Conservation (phyloP, 208 protist genomes). For the Leishmania lainsoni region DNA sequence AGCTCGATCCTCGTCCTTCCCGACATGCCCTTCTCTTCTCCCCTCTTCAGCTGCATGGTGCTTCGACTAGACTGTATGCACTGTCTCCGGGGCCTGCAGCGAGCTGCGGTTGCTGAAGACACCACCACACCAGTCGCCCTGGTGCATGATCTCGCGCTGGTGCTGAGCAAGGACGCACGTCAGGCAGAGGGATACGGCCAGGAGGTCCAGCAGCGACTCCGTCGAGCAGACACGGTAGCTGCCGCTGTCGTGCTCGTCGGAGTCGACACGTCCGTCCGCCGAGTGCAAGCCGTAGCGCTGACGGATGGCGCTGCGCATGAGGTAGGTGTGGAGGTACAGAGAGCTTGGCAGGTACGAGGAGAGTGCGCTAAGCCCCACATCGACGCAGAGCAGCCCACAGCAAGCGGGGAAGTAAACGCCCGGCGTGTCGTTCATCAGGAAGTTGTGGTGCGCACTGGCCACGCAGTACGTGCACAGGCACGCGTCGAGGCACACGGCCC, state of each 20-base stretch:
- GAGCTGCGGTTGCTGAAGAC: conserved; percentile 25
- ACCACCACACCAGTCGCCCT: conserved; percentile 29
- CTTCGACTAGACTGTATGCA: conserved; percentile 13
- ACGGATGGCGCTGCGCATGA: conserved; percentile 24
- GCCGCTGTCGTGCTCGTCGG: not conserved
- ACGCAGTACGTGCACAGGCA: conserved; percentile 34
- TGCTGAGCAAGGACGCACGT: conserved; percentile 28
- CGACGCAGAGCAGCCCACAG: conserved; percentile 24
- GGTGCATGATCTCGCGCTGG: conserved; percentile 26
- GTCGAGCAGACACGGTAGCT: not conserved
- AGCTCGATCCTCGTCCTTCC: not conserved
- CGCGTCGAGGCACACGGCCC: conserved; percentile 17
- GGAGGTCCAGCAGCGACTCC: conserved; percentile 12
- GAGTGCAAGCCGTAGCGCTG: conserved; percentile 29
- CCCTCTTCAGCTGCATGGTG: not conserved
- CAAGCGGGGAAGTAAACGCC: conserved; percentile 26
- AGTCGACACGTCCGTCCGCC: not conserved
- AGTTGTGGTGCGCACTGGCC: conserved; percentile 22
- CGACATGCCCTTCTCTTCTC: not conserved
- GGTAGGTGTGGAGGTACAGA: conserved; percentile 14
- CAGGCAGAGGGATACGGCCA: conserved; percentile 8
- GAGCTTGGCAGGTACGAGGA: not conserved
- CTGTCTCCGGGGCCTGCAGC: conserved; percentile 5
- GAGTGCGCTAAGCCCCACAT: conserved; percentile 12
- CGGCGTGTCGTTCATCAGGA: conserved; percentile 12